Percentiles rank a stretch among this genome's conserved stretches.
Conservation (phyloP, 108 stramenopile genomes). For the Conticribra guillardii region DNA sequence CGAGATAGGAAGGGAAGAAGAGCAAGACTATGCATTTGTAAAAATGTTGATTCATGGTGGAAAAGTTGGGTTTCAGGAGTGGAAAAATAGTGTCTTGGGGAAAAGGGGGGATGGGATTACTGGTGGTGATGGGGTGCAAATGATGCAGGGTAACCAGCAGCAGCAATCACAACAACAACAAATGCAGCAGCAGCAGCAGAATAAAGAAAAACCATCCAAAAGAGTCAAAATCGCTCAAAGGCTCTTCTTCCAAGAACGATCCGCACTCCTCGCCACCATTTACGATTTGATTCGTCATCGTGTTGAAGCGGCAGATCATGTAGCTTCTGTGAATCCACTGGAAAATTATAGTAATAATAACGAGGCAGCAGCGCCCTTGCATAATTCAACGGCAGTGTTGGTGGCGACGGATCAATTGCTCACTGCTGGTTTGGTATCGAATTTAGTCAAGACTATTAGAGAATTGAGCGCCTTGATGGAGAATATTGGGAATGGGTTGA, state of each 20-base stretch:
- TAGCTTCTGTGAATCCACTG: neutral
- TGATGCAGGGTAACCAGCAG: neutral
- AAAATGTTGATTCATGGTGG: conserved; percentile 20
- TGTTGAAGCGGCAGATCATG: conserved; percentile 18
- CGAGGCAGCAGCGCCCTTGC: neutral
- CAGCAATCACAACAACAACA: too few relatives aligned
- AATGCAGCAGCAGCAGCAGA: conserved; percentile 9
- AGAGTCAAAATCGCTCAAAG: conserved; percentile 12
- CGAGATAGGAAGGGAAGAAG: neutral
- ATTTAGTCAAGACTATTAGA: conserved; percentile 60
- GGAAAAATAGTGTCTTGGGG: neutral
- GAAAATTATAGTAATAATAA: too few relatives aligned
- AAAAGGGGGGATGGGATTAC: too few relatives aligned
- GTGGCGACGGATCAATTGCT: conserved; percentile 69
- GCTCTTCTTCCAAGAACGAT: conserved; percentile 46
- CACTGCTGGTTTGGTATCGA: conserved; percentile 49
- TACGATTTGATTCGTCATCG: conserved; percentile 40
- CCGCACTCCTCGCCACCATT: conserved; percentile 30
- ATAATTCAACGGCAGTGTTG: conserved; percentile 20
- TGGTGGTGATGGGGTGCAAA: too few relatives aligned
- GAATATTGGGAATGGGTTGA: conserved; percentile 24
- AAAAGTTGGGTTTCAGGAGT: conserved; percentile 9
- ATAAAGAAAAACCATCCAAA: neutral
- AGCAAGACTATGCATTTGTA: conserved; percentile 22
- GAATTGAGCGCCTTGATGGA: conserved; percentile 55